A percentile compares a stretch with the other conserved stretches of the same genome.
phyloP scores from a whole-genome alignment of 2,329 filamentous ascomycete genomes.

The Didymella segeticola region DNA sequence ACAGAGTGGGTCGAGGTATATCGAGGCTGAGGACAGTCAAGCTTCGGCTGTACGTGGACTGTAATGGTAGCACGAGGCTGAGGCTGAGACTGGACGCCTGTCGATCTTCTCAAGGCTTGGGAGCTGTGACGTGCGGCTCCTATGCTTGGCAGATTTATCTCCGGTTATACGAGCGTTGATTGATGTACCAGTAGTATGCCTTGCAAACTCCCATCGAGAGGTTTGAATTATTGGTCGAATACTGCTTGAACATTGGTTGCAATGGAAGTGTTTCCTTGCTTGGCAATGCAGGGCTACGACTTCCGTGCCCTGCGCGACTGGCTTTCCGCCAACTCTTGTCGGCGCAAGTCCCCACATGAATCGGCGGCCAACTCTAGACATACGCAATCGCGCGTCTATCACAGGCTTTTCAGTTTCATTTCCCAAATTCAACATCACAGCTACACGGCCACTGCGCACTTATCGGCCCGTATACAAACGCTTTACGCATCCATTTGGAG shows the following conservation, averaged over 20 bases:
- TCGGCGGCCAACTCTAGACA: slow-evolving; percentile 19
- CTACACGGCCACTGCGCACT: neutral
- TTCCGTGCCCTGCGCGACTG: slow-evolving; percentile 18
- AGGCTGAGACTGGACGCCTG: slow-evolving; percentile 16
- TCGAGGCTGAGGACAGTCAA: neutral
- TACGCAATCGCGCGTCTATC: slow-evolving; percentile 30
- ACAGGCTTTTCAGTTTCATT: slow-evolving; percentile 16
- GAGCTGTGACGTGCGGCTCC: slow-evolving; percentile 15
- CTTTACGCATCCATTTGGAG: slow-evolving; percentile 17
- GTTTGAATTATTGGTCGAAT: neutral
- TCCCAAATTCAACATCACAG: slow-evolving; percentile 10
- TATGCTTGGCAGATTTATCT: slow-evolving; percentile 17
- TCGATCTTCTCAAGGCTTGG: slow-evolving; percentile 13
- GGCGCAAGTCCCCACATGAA: slow-evolving; percentile 23
- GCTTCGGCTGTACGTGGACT: slow-evolving; percentile 4
- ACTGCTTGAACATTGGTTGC: too few relatives aligned
- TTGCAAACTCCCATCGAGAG: neutral
- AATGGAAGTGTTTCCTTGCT: slow-evolving; percentile 1
- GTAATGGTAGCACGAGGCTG: slow-evolving; percentile 10
- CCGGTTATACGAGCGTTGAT: slow-evolving; percentile 14
- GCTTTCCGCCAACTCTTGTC: slow-evolving; percentile 19
- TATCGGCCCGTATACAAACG: slow-evolving; percentile 10
- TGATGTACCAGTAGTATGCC: neutral
- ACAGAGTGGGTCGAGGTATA: neutral
- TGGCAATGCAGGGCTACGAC: slow-evolving; percentile 12